Percentiles rank a stretch among this genome's conserved stretches.
Conservation (phyloP, 1,139 yeast genomes). For the Nakaseomyces glabratus region DNA sequence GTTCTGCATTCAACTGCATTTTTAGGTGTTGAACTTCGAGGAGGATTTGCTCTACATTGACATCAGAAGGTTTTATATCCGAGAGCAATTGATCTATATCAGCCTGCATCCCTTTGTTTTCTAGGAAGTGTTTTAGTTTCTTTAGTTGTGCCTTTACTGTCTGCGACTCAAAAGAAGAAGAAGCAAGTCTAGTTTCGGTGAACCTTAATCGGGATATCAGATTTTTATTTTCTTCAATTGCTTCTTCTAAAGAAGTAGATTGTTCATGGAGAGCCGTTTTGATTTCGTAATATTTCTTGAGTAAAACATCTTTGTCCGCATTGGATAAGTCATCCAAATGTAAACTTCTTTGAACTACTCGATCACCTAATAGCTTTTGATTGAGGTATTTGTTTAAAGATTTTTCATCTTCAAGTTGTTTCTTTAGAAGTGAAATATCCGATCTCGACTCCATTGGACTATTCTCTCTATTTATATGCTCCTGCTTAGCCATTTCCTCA, state of each 20-base stretch:
- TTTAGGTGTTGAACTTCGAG: slow-evolving; percentile 35
- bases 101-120: slow-evolving; percentile 22
- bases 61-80: slow-evolving; percentile 20
- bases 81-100: slow-evolving; percentile 24
- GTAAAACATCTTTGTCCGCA: slow-evolving; percentile 7
- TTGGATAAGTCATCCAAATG: slow-evolving; percentile 1
- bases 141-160: slow-evolving; percentile 36
- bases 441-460: slow-evolving; percentile 14
- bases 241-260: slow-evolving; percentile 43
- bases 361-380: slow-evolving; percentile 15
- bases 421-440: slow-evolving; percentile 19
- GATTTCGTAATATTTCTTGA: slow-evolving; percentile 27
- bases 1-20: slow-evolving; percentile 32
- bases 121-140: slow-evolving; percentile 30
- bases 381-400: slow-evolving; percentile 25
- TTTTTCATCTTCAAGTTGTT: slow-evolving; percentile 23
- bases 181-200: slow-evolving; percentile 46
- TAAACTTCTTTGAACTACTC: slow-evolving; percentile 6
- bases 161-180: slow-evolving; percentile 46
- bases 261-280: slow-evolving; percentile 45
- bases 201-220: slow-evolving; percentile 50
- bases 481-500: slow-evolving; percentile 22
- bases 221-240: slow-evolving; percentile 45
- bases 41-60: slow-evolving; percentile 31
- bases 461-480: slow-evolving; percentile 14